phyloP scores from a whole-genome alignment of 257 asterid species.

The Nicotiana attenuata region DNA sequence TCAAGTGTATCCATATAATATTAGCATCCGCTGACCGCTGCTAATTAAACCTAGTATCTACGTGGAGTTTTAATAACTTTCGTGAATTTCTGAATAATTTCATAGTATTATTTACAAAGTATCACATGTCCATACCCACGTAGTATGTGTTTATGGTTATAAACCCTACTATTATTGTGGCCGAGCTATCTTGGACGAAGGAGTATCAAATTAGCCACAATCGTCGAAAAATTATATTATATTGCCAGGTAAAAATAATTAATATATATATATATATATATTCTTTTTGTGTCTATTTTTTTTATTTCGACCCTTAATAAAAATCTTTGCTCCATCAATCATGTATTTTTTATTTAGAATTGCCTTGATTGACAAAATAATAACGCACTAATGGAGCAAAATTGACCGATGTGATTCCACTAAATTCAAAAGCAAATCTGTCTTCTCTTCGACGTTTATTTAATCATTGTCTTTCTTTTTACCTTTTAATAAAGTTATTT shows the following conservation, averaged over 20 bases:
- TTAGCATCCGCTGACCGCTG: not conserved
- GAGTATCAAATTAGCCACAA: too few species aligned
- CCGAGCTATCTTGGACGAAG: too few species aligned
- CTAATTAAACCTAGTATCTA: not conserved
- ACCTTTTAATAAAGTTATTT: constrained; percentile 1
- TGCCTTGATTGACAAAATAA: not conserved
- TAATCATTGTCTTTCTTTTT: not conserved
- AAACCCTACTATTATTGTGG: too few species aligned
- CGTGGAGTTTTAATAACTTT: not conserved
- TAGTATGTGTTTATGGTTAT: too few species aligned
- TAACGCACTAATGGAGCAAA: not conserved
- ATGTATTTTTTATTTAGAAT: not conserved
- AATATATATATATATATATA: too few species aligned
- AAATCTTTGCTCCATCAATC: too few species aligned
- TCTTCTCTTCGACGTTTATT: not conserved
- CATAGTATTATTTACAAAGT: too few species aligned
- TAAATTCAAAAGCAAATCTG: constrained; percentile 7
- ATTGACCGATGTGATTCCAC: constrained; percentile 11
- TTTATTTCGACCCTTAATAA: too few species aligned
- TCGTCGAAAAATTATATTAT: too few species aligned
- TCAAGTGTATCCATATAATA: not conserved
- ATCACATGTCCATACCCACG: not conserved
- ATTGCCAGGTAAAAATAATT: too few species aligned
- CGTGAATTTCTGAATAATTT: not conserved
- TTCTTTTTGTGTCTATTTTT: too few species aligned